Conservation (phyloP, 768 basidiomycete species). For the Serendipita sp. region DNA sequence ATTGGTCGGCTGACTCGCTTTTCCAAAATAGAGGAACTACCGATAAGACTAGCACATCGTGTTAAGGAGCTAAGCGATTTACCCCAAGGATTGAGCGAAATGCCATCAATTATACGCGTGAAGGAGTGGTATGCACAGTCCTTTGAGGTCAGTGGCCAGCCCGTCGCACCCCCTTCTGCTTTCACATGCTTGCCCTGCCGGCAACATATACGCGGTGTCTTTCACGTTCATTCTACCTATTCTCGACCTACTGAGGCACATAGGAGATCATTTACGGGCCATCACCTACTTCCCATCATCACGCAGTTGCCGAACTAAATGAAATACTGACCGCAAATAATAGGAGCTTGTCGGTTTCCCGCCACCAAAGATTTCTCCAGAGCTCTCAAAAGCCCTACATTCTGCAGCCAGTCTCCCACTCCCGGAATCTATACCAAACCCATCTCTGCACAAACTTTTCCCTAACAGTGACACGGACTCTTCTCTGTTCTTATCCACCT, state of each 20-base stretch:
- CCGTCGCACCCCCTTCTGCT: background rate
- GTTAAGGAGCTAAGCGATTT: constrained; percentile 92
- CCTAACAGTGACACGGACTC: constrained; percentile 13
- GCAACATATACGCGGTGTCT: background rate
- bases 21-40: constrained; percentile 59
- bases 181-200: background rate
- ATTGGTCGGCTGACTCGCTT: background rate
- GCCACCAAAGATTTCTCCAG: constrained; percentile 47
- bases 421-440: constrained; percentile 70
- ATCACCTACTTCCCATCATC: constrained; percentile 10
- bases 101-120: constrained; percentile 87
- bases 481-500: constrained; percentile 9
- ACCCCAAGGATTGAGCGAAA: constrained; percentile 77
- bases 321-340: no score
- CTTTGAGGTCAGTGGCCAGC: constrained; percentile 58
- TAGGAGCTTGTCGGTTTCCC: constrained; percentile 88
- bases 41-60: constrained; percentile 86
- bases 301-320: no score
- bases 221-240: background rate
- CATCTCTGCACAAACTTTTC: constrained; percentile 38
- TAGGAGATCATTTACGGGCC: background rate
- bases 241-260: background rate
- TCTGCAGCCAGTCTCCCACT: constrained; percentile 32
- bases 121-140: constrained; percentile 99
- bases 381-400: constrained; percentile 53